Evolutionary conservation across 2,329 filamentous ascomycete genomes (phyloP), one percentile per base, ranked within the genome.

Genomic region (Claviceps humidiphila): DNA sequence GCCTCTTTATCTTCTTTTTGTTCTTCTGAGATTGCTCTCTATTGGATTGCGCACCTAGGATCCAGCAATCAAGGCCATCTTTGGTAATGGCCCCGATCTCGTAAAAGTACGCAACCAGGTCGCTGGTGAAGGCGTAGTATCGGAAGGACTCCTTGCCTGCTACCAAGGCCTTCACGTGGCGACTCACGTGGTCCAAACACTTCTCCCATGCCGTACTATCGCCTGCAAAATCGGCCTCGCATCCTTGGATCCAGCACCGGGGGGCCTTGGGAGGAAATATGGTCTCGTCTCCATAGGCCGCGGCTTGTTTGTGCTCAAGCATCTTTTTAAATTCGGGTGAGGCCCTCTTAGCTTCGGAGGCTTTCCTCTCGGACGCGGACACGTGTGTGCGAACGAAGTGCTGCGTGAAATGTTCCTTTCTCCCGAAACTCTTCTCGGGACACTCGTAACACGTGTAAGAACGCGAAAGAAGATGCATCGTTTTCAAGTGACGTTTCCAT

Each of bases 341-440:
- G 2, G 55, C 58, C 56, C 60, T 66, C 60, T 67, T 73, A 54
- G 62, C 63, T 26, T 65, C 60, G 52, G 67, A 63, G 51, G 67
- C 69, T 54, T 68, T 69, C 2, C 66, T 56, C 51, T 74, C 65
- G 13, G 46, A 13, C 13, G 42, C 17, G 1, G 46, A 5, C 0
- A 78, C 73, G 63, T 96, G 90, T 87, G 94, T 94, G 47, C 91
- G 84, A 5, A 87, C 79, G 2, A 91, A 75, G 63, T 96, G 91
- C 61, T 95, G 89, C 0, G 85, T 88, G 70, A 90, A 95, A 9
- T 96, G 78, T 61, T 96, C 90, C 64, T 94, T 95, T 61, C 90
- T 85, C 68, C 94, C 94, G 73, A 95, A 95, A 26, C 68, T 62
- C 16, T 64, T 67, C 63, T 81, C 84, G 7, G 66, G 62, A 55